A percentile compares a stretch with the other conserved stretches of the same genome.
Conservation (phyloP, 148 eudicot genomes). For the Heliamphora exappendiculata region DNA sequence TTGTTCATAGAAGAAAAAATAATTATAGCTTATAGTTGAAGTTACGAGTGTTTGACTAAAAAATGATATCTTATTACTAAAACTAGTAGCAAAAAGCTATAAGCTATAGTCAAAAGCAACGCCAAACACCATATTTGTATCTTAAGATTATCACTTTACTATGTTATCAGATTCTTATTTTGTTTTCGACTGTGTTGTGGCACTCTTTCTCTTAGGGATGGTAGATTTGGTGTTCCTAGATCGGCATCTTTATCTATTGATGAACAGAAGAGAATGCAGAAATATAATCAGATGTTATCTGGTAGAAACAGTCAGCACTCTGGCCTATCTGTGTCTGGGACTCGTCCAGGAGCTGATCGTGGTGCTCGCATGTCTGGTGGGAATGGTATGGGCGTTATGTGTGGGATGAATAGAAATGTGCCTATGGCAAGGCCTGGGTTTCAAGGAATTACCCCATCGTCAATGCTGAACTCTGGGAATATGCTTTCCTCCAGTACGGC, state of each 20-base stretch:
- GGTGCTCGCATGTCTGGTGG: constrained; percentile 63
- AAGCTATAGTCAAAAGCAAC: no score
- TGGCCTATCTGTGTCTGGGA: constrained; percentile 44
- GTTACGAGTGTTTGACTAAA: no score
- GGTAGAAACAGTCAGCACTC: constrained; percentile 60
- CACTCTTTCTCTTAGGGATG: constrained; percentile 37
- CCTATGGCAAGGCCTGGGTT: constrained; percentile 59
- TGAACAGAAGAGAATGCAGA: constrained; percentile 72
- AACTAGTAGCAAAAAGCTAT: no score
- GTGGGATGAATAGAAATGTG: constrained; percentile 52
- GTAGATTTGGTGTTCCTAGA: constrained; percentile 58
- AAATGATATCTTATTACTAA: no score
- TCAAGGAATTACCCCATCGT: constrained; percentile 53
- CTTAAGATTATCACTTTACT: background rate
- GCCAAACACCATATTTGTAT: no score
- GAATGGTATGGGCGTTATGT: constrained; percentile 42
- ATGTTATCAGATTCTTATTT: background rate
- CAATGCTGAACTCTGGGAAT: constrained; percentile 57
- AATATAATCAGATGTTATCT: constrained; percentile 51
- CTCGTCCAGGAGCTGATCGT: constrained; percentile 57
- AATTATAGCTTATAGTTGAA: no score
- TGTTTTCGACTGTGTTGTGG: background rate
- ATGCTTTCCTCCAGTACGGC: constrained; percentile 41
- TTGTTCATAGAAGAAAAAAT: no score
- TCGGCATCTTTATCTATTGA: constrained; percentile 56